phyloP scores from a whole-genome alignment of 169 alveolate species.

The Cystoisospora suis region DNA sequence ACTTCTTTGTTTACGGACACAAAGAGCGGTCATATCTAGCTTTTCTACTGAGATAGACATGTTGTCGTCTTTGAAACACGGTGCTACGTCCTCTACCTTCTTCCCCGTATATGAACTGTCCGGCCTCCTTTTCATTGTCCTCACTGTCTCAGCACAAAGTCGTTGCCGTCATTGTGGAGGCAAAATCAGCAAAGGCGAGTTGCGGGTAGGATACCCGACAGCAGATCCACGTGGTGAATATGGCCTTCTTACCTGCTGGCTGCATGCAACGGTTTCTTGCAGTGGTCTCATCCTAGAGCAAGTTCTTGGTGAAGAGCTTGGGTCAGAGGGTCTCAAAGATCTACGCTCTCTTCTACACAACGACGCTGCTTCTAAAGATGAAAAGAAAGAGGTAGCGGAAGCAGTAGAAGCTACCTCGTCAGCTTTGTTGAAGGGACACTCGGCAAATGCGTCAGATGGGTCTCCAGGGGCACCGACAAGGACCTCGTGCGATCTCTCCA shows the following conservation, averaged over 20 bases:
- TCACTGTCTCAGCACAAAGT: constrained; percentile 56
- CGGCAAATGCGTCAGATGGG: no score
- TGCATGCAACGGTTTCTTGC: constrained; percentile 15
- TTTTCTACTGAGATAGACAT: not conserved
- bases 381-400: not conserved
- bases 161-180: constrained; percentile 68
- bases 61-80: not conserved
- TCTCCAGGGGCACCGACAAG: no score
- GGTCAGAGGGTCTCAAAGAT: not conserved
- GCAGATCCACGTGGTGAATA: constrained; percentile 67
- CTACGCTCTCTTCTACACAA: not conserved
- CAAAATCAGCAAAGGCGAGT: constrained; percentile 47
- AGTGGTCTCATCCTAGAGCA: not conserved
- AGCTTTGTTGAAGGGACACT: no score
- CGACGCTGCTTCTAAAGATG: not conserved
- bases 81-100: not conserved
- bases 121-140: not conserved
- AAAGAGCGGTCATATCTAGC: no score
- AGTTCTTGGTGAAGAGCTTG: not conserved
- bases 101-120: no score
- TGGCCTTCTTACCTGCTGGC: constrained; percentile 69
- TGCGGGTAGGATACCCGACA: constrained; percentile 68
- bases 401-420: not conserved
- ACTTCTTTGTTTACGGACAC: no score
- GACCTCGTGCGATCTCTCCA: no score